Percentiles rank a stretch among this genome's conserved stretches.
Evolutionary conservation across 164 flowering plant genomes (phyloP).

Genomic region (Aristolochia contorta): DNA sequence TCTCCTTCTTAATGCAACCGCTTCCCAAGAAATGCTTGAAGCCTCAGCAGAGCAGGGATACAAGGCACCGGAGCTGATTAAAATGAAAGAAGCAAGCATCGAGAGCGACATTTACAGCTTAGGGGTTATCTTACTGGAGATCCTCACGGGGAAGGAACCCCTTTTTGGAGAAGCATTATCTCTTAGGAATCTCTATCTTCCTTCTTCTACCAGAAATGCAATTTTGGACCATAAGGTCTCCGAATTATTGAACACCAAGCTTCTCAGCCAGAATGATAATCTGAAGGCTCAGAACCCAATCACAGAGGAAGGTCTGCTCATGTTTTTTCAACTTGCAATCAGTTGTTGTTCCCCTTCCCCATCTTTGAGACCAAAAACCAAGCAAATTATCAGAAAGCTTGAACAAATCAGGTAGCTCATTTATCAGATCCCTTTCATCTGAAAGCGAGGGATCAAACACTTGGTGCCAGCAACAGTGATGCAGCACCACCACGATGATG

Average conservation of each 20-base stretch:
- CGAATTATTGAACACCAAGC: slow-evolving; percentile 54
- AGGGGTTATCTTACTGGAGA: slow-evolving; percentile 80
- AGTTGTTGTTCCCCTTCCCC: slow-evolving; percentile 90
- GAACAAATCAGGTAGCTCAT: slow-evolving; percentile 47
- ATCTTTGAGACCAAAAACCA: slow-evolving; percentile 58
- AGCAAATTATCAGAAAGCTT: slow-evolving; percentile 61
- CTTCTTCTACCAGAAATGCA: slow-evolving; percentile 51
- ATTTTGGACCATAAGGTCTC: slow-evolving; percentile 42
- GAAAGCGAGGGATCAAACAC: too few species aligned
- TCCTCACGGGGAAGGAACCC: slow-evolving; percentile 68
- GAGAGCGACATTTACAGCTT: slow-evolving; percentile 76
- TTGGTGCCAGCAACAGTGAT: too few species aligned
- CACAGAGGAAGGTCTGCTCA: slow-evolving; percentile 48
- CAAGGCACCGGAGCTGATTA: slow-evolving; percentile 92
- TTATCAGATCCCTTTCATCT: too few species aligned
- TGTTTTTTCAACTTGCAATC: slow-evolving; percentile 77
- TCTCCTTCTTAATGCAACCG: slow-evolving; percentile 55
- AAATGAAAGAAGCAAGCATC: slow-evolving; percentile 67
- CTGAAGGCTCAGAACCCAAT: slow-evolving; percentile 14
- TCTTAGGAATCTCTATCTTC: slow-evolving; percentile 46
- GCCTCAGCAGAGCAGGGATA: slow-evolving; percentile 64
- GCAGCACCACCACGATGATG: too few species aligned
- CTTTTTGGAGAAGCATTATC: slow-evolving; percentile 37
- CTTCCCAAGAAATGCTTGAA: slow-evolving; percentile 80
- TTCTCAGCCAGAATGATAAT: slow-evolving; percentile 25